Percentiles rank a stretch among this genome's conserved stretches.
These are phyloP conservation scores for Begonia fuchsioides DNA, from an alignment of 306 rosid genomes.

Conservation along the genomic window DNA sequence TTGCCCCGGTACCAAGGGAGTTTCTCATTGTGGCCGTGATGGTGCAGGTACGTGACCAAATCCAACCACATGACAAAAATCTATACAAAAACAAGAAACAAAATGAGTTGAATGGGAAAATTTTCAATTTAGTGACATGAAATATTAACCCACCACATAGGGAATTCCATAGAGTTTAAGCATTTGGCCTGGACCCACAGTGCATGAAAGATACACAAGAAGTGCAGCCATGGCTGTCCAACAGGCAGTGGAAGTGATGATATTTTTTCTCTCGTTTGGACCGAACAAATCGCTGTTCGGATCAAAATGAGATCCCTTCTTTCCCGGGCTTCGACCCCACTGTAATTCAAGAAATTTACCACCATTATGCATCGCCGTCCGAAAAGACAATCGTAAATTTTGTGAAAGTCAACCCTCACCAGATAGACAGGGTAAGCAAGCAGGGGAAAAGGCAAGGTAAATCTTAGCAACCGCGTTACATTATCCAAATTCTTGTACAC, in stretches of 20 bases:
- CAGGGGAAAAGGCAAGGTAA: conserved; percentile 72
- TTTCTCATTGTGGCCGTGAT: conserved; percentile 88
- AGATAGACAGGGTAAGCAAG: conserved; percentile 90
- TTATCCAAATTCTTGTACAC: conserved; percentile 40
- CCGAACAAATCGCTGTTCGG: conserved; percentile 69
- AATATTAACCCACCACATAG: conserved; percentile 39
- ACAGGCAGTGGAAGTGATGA: conserved; percentile 69
- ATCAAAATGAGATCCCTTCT: conserved; percentile 74
- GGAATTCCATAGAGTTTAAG: conserved; percentile 85
- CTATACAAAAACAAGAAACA: conserved; percentile 23
- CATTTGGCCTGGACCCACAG: conserved; percentile 75
- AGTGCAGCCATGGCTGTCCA: conserved; percentile 87
- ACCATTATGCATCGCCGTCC: no score
- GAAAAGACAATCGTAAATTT: no score
- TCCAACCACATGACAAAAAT: conserved; percentile 89
- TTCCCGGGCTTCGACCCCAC: conserved; percentile 94
- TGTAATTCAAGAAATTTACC: conserved; percentile 20
- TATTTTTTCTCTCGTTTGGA: conserved; percentile 54
- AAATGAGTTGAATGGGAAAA: no score
- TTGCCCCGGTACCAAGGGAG: conserved; percentile 97
- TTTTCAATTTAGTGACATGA: not conserved
- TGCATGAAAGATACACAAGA: conserved; percentile 47
- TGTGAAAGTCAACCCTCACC: conserved; percentile 50
- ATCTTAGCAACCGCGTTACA: conserved; percentile 39
- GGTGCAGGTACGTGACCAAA: conserved; percentile 87